These are phyloP conservation scores for Suhomyces pyralidae DNA, from an alignment of 805 yeast genomes.

Conservation along the genomic window DNA sequence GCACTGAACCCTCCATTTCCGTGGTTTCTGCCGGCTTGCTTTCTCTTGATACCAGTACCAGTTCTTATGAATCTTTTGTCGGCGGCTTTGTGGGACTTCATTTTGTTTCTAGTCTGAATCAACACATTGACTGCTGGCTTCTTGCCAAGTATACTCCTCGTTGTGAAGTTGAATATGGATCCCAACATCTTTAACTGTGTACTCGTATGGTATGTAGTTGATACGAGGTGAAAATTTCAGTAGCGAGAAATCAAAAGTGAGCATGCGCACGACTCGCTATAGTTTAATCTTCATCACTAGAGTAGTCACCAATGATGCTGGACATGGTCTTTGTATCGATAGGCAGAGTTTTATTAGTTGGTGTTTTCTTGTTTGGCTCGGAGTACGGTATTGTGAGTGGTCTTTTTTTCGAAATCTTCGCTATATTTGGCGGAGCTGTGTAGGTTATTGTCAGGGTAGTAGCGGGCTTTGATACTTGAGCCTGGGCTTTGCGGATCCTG, in stretches of 20 bases:
- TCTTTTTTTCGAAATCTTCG: not conserved
- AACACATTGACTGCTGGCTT: constrained; percentile 21
- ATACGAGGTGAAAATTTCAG: not conserved
- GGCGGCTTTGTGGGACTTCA: constrained; percentile 83
- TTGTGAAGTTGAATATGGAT: not conserved
- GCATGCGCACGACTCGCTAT: not conserved
- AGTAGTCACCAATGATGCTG: constrained; percentile 1
- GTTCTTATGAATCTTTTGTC: constrained; percentile 84
- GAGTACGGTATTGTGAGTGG: not conserved
- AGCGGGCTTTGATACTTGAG: not conserved
- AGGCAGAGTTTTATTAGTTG: not conserved
- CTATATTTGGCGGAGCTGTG: not conserved
- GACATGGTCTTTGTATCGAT: not conserved
- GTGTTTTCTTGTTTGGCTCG: not conserved
- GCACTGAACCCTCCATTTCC: constrained; percentile 89
- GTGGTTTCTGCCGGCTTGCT: constrained; percentile 81
- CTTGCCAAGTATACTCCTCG: constrained; percentile 14
- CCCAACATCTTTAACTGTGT: not conserved
- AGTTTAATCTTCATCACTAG: not conserved
- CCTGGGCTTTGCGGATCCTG: not conserved
- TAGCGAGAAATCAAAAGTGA: not conserved
- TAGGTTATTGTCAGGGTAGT: not conserved
- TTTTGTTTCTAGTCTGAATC: constrained; percentile 42
- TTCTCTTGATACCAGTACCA: constrained; percentile 55
- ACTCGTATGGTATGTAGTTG: not conserved